Conservation (phyloP, 768 basidiomycete genomes). For the Pleurotus pulmonarius region DNA sequence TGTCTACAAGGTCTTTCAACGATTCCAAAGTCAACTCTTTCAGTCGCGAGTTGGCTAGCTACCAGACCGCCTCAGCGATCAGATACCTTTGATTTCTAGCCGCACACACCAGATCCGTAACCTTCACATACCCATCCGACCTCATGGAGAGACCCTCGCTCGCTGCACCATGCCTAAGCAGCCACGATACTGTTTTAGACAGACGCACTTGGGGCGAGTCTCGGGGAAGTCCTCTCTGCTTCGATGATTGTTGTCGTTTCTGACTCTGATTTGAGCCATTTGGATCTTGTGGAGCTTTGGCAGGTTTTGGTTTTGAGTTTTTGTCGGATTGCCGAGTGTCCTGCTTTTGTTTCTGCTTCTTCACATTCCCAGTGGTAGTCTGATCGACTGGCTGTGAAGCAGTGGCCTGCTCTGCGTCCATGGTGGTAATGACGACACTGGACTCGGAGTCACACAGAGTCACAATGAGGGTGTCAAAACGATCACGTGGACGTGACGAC, state of each 20-base stretch:
- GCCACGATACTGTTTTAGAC: constrained; percentile 86
- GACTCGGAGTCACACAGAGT: too few species aligned
- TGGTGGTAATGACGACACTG: too few species aligned
- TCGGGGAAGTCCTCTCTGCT: constrained; percentile 53
- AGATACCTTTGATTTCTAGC: background rate
- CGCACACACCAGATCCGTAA: constrained; percentile 73
- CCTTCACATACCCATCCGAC: constrained; percentile 80
- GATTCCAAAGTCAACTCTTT: constrained; percentile 49
- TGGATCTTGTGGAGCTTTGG: background rate
- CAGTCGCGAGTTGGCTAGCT: constrained; percentile 73
- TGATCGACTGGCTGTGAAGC: too few species aligned
- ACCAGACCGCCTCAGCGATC: background rate
- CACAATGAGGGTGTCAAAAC: too few species aligned
- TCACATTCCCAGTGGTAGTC: too few species aligned
- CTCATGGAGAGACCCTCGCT: constrained; percentile 74
- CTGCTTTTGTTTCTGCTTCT: too few species aligned
- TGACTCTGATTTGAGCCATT: background rate
- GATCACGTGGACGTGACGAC: background rate
- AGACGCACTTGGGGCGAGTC: constrained; percentile 68
- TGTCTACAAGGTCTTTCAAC: constrained; percentile 61
- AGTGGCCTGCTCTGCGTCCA: too few species aligned
- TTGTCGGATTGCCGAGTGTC: background rate
- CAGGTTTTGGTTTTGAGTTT: background rate
- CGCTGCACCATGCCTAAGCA: constrained; percentile 87
- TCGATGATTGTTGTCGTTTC: constrained; percentile 22